Percentiles rank a stretch among this genome's conserved stretches.
phyloP scores from a whole-genome alignment of 1,284 basidiomycete species.

The Cutaneotrichosporon cavernicola region DNA sequence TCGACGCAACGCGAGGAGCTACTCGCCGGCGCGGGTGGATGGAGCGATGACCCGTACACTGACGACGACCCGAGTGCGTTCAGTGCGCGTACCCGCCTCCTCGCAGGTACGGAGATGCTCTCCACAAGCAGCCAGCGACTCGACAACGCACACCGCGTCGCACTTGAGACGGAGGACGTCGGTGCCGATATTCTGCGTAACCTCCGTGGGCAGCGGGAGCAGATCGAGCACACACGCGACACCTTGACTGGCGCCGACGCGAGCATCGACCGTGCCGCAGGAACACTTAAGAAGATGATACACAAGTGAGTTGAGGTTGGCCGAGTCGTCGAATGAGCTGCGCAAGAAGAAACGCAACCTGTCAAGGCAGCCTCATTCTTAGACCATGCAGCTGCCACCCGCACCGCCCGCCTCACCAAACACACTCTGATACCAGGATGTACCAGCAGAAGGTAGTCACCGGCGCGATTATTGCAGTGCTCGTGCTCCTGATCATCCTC shows the following conservation, averaged over 20 bases:
- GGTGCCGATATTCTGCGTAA: conserved; percentile 89
- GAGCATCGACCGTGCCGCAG: conserved; percentile 60
- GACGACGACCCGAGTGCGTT: conserved; percentile 50
- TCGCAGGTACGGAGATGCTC: conserved; percentile 70
- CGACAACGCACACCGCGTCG: conserved; percentile 86
- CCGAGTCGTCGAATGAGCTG: neutral
- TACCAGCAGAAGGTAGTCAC: conserved; percentile 55
- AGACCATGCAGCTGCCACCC: neutral
- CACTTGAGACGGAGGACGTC: conserved; percentile 92
- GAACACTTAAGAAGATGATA: conserved; percentile 63
- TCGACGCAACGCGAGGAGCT: conserved; percentile 55
- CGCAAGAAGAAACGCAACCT: neutral
- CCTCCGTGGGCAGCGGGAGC: conserved; percentile 83
- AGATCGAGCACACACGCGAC: conserved; percentile 90
- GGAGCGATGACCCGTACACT: conserved; percentile 70
- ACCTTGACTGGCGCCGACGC: conserved; percentile 59
- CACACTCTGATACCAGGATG: conserved; percentile 40
- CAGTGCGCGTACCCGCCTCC: conserved; percentile 66
- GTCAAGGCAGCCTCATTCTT: no score
- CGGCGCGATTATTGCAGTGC: conserved; percentile 52
- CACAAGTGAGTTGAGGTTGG: conserved; percentile 53
- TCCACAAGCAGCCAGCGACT: conserved; percentile 78
- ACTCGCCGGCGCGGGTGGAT: conserved; percentile 58
- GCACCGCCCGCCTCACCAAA: neutral
- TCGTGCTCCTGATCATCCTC: conserved; percentile 53